Evolutionary conservation across 1,284 basidiomycete genomes (phyloP), one percentile per base, ranked within the genome.

Genomic region (Ganoderma boninense): DNA sequence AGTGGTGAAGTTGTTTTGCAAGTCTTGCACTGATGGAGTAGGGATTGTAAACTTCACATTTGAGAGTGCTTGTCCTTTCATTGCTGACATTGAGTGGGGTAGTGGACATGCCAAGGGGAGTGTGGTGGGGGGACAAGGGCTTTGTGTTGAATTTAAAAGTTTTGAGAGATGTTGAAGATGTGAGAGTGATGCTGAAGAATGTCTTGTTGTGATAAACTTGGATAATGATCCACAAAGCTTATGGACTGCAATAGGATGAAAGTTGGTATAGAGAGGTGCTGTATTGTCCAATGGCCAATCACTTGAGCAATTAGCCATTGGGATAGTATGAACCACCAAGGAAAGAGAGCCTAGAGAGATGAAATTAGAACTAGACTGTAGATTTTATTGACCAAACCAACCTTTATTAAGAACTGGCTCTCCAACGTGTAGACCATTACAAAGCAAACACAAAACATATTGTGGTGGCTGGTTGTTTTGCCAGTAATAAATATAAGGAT

Each of bases 401-500:
- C 65, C 59, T 52, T 44, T 20, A 44, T 52, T 14, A 18, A 8
- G 1, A 26, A 35, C 35, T 18, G 23, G 18, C 20, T 62, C 26
- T 26, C 42, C 40, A 26, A 64, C 7, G 35, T 68, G 66, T 14
- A 68, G 38, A 10, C 10, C 62, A 26, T 59, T 38, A 35, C 66
- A 68, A 6, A 68, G n/a, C 11, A 62, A 29, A 35, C 66, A 68
- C 10, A 56, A 29, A 16, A 57, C 23, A n/a, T 59, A 46, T 16
- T 38, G 62, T 26, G 26, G 62, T 16, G 18, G 4, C 14, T 52
- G 42, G 5, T 62, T 54, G 38, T 18, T 11, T 14, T 68, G 66
- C 40, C 62, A 68, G 42, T 68, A 68, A 20, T 46, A 40, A 8
- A 54, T 29, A 64, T 56, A 44, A 44, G 40, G 52, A 40, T 38